Conservation (phyloP, 2,329 filamentous ascomycete genomes). For the Aspergillus persii region DNA sequence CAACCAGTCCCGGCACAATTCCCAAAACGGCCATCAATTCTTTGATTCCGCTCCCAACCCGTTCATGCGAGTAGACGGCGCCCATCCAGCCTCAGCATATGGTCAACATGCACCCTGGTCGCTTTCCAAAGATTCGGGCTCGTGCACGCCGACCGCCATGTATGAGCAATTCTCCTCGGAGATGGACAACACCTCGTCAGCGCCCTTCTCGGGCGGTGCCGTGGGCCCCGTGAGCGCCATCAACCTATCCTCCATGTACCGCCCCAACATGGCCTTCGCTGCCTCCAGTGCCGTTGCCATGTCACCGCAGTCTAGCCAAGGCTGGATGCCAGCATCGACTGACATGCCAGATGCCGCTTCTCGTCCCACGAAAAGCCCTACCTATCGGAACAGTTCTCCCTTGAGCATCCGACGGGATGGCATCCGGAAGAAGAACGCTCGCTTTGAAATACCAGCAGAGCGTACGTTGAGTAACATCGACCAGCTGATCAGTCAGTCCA, state of each 20-base stretch:
- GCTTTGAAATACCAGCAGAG: slow-evolving; percentile 94
- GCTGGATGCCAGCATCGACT: slow-evolving; percentile 50
- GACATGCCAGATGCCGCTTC: slow-evolving; percentile 50
- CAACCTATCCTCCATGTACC: slow-evolving; percentile 41
- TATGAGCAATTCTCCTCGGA: slow-evolving; percentile 63
- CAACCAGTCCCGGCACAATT: slow-evolving; percentile 40
- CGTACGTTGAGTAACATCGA: slow-evolving; percentile 94
- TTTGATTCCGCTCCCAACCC: slow-evolving; percentile 54
- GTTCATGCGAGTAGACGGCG: slow-evolving; percentile 62
- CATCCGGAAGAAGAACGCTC: slow-evolving; percentile 97
- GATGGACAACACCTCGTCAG: slow-evolving; percentile 47
- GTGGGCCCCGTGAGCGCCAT: slow-evolving; percentile 41
- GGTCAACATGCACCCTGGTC: slow-evolving; percentile 59
- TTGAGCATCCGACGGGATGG: slow-evolving; percentile 74
- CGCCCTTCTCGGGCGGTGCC: slow-evolving; percentile 43
- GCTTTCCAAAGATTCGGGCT: slow-evolving; percentile 63
- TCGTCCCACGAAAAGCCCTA: slow-evolving; percentile 62
- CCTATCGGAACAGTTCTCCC: slow-evolving; percentile 69
- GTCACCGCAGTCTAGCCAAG: slow-evolving; percentile 62
- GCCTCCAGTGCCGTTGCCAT: slow-evolving; percentile 51
- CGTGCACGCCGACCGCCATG: slow-evolving; percentile 70
- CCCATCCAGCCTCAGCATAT: slow-evolving; percentile 44
- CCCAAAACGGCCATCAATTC: slow-evolving; percentile 46
- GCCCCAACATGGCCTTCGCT: slow-evolving; percentile 52
- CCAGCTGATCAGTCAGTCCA: slow-evolving; percentile 78